These are phyloP conservation scores for Saxophila tyrrhenica DNA, from an alignment of 495 filamentous ascomycete species.

Conservation along the genomic window DNA sequence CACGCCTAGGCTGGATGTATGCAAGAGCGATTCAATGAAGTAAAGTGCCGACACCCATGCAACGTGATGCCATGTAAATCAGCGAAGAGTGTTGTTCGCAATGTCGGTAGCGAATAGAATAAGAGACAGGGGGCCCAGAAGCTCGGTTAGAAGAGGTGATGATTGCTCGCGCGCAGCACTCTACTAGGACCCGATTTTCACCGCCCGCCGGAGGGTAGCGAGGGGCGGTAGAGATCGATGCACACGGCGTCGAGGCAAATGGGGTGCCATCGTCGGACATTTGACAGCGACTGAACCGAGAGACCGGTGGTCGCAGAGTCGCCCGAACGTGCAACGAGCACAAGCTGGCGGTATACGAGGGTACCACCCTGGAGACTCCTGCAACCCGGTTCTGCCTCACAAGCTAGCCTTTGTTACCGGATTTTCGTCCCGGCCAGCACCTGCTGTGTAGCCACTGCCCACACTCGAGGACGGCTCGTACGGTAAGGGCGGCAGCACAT, in stretches of 20 bases:
- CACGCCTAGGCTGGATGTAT: background rate
- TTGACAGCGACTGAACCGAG: no score
- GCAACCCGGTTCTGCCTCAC: no score
- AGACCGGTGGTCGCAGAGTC: background rate
- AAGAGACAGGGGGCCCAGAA: background rate
- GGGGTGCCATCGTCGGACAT: no score
- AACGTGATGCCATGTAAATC: background rate
- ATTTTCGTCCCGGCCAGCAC: background rate
- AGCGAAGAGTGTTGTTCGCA: background rate
- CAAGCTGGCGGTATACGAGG: background rate
- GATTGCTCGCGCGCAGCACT: background rate
- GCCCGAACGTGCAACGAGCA: background rate
- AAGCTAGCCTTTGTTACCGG: background rate
- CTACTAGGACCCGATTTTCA: no score
- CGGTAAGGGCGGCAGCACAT: background rate
- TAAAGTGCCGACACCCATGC: background rate
- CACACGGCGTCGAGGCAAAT: no score
- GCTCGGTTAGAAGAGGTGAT: background rate
- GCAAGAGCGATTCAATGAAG: background rate
- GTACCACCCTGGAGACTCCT: background rate
- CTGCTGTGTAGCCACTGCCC: background rate
- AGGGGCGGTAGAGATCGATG: no score
- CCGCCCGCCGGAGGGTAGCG: no score
- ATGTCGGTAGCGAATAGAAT: background rate
- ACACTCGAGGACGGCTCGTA: background rate